Percentiles rank a stretch among this genome's conserved stretches.
phyloP scores from a whole-genome alignment of 2,329 filamentous ascomycete genomes.

The Fusarium napiforme region DNA sequence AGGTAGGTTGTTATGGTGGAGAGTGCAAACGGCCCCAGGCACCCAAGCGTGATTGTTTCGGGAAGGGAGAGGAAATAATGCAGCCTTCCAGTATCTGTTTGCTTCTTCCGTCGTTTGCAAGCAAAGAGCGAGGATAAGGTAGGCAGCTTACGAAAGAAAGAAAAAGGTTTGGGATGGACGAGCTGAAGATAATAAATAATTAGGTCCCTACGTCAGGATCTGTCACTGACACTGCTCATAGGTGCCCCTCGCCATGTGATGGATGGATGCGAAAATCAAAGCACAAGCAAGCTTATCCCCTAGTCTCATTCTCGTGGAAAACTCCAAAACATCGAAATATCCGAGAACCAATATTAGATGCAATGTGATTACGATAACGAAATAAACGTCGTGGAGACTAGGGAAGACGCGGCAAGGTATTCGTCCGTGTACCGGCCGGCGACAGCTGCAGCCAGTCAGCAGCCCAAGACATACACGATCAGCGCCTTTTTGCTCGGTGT shows the following conservation, averaged over 20 bases:
- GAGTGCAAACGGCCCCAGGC: neutral
- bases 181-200: constrained; percentile 9
- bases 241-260: neutral
- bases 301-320: neutral
- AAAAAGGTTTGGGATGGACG: neutral
- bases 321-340: constrained; percentile 9
- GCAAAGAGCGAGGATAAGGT: neutral
- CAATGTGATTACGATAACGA: neutral
- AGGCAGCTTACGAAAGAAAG: neutral
- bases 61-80: neutral
- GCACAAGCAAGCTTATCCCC: neutral
- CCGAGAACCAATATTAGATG: neutral
- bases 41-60: constrained; percentile 1
- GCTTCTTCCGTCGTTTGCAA: constrained; percentile 1
- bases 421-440: constrained; percentile 27
- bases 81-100: constrained; percentile 1
- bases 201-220: constrained; percentile 10
- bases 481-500: constrained; percentile 9
- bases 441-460: constrained; percentile 18
- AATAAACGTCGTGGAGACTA: neutral
- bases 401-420: constrained; percentile 9
- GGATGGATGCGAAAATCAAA: neutral
- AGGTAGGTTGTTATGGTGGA: neutral
- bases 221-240: neutral
- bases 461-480: constrained; percentile 15